A percentile compares a stretch with the other conserved stretches of the same genome.
Conservation (phyloP, 768 basidiomycete genomes). For the Rhizopogon salebrosus region DNA sequence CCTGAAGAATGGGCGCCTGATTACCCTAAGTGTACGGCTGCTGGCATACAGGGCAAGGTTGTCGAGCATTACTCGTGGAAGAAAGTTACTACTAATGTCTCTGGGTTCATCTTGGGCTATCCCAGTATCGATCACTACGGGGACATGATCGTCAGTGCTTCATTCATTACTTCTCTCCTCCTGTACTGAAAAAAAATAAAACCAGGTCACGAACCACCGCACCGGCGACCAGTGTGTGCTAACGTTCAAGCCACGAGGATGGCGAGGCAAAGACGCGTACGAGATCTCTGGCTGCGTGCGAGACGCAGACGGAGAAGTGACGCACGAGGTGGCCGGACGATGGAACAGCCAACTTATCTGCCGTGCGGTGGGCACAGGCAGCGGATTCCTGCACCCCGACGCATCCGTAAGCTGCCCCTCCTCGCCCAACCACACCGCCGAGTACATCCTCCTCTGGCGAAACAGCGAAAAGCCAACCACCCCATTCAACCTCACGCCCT, state of each 20-base stretch:
- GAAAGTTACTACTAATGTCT: constrained; percentile 87
- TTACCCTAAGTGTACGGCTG: constrained; percentile 55
- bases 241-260: constrained; percentile 94
- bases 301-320: constrained; percentile 56
- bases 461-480: constrained; percentile 76
- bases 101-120: constrained; percentile 88
- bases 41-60: constrained; percentile 45
- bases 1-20: constrained; percentile 58
- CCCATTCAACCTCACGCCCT: constrained; percentile 95
- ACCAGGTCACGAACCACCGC: constrained; percentile 80
- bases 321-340: constrained; percentile 88
- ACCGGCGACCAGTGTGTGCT: constrained; percentile 83
- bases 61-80: constrained; percentile 94
- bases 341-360: constrained; percentile 96
- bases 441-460: constrained; percentile 86
- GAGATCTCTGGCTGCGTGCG: constrained; percentile 87
- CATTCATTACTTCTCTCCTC: background rate
- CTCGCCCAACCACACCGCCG: constrained; percentile 44
- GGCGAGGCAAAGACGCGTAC: constrained; percentile 87
- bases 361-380: constrained; percentile 57
- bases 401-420: constrained; percentile 44
- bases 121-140: constrained; percentile 92
- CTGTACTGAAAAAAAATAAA: constrained; percentile 2
- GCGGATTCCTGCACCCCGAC: constrained; percentile 68
- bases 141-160: constrained; percentile 76